phyloP scores from a whole-genome alignment of 192 early-diverging fungal species.

The Umbelopsis sp. region DNA sequence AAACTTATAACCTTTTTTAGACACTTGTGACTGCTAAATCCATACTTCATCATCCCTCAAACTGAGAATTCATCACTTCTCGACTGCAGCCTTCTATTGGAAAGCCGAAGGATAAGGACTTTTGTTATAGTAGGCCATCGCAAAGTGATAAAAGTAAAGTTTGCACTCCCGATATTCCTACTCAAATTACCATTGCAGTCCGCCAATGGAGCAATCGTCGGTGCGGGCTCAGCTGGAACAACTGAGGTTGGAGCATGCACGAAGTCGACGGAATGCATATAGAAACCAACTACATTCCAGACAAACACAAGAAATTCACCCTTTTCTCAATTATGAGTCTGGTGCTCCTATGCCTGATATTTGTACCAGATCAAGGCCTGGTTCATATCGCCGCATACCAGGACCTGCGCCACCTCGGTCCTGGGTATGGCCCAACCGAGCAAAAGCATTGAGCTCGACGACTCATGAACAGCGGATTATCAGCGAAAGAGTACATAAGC shows the following conservation, averaged over 20 bases:
- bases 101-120: not conserved
- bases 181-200: not conserved
- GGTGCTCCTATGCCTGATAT: constrained; percentile 2
- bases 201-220: not conserved
- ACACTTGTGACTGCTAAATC: not conserved
- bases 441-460: not conserved
- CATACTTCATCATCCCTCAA: not conserved
- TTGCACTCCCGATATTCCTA: not conserved
- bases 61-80: too few species aligned
- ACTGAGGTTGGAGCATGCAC: not conserved
- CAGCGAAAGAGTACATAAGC: not conserved
- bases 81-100: not conserved
- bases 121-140: not conserved
- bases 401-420: constrained; percentile 6
- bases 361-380: not conserved
- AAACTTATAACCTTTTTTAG: not conserved
- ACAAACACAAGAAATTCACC: constrained; percentile 5
- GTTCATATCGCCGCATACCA: not conserved
- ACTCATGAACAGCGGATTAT: not conserved
- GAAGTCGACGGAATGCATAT: not conserved
- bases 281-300: not conserved
- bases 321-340: not conserved
- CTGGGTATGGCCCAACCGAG: not conserved
- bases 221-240: constrained; percentile 1
- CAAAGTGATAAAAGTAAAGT: not conserved